Evolutionary conservation across 805 yeast species (phyloP), one percentile per base, ranked within the genome.

Genomic region (Nakazawaea anatomiae): DNA sequence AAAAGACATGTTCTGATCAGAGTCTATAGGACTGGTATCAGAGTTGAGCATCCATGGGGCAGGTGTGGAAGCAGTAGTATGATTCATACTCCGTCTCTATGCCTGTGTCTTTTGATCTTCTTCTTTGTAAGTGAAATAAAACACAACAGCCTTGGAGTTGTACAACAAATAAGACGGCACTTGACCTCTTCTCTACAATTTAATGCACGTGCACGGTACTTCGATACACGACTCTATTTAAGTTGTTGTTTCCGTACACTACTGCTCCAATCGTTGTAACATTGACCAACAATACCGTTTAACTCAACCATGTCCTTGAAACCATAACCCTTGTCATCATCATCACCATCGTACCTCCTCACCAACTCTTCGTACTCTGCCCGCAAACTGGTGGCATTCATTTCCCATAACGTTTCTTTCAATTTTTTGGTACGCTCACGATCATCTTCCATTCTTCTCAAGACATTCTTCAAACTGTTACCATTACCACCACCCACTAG

Each of bases 381-480:
- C 39, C 58, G 58, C 35, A 54, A 47, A 1, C 66, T 72, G 11
- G 65, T 64, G 52, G 87, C 66, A 34, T 73, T 74, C 0, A 85
- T 81, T 8, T 83, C 76, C 96, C 97, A 89, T 27, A 82, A 72
- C 9, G 76, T 79, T 60, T 92, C 97, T 58, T 91, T 89, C 11
- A 86, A 78, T 56, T 87, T 76, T 63, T 92, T 92, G 60, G 89
- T 90, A 43, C 96, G 73, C 63, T 92, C 99, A 57, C 99, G 73
- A 63, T 92, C 98, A 55, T 85, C 91, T 63, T 92, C 97, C 84
- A 92, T 89, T 53, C 98, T 71, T 38, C 80, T 75, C 14, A 89
- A 63, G 14, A 87, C 81, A 57, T 85, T 89, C 44, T 80, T 62
- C 18, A 31, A 18, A 12, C 18, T 42, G 36, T 50, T 49, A 43